Conservation (phyloP, 1,284 basidiomycete genomes). For the Cryptococcus floricola region DNA sequence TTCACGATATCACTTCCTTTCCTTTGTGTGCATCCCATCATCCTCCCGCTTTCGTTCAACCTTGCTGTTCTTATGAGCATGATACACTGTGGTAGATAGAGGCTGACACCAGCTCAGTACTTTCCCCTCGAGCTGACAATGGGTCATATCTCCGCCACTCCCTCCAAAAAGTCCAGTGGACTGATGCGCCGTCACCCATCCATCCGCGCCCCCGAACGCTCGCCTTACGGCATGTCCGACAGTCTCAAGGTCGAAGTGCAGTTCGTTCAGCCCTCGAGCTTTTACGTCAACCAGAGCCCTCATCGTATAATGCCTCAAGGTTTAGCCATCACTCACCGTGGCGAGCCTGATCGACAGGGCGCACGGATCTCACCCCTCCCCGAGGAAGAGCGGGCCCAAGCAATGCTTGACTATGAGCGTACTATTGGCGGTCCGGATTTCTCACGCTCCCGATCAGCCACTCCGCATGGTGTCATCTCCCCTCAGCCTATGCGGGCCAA, state of each 20-base stretch:
- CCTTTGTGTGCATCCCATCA: too few relatives aligned
- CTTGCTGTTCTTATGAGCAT: too few relatives aligned
- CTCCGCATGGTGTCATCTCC: too few relatives aligned
- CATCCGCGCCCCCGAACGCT: slow-evolving; percentile 1
- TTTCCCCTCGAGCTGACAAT: neutral
- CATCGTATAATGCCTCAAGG: too few relatives aligned
- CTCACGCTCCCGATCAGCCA: neutral
- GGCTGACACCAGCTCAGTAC: too few relatives aligned
- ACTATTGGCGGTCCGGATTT: neutral
- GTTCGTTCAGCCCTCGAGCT: neutral
- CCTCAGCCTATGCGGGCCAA: too few relatives aligned
- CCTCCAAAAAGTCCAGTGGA: neutral
- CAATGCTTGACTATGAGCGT: too few relatives aligned
- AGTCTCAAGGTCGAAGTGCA: neutral
- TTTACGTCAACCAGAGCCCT: neutral
- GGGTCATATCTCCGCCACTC: neutral
- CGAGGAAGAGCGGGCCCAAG: neutral
- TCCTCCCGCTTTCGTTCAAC: too few relatives aligned
- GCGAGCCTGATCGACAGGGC: neutral
- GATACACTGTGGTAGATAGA: too few relatives aligned
- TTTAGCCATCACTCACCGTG: neutral
- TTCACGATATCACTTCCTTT: too few relatives aligned
- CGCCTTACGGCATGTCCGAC: neutral
- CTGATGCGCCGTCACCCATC: slow-evolving; percentile 3
- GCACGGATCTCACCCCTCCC: slow-evolving; percentile 1